A percentile compares a stretch with the other conserved stretches of the same genome.
Conservation (phyloP, 192 early-diverging fungal genomes). For the Gryganskiella cystojenkinii region DNA sequence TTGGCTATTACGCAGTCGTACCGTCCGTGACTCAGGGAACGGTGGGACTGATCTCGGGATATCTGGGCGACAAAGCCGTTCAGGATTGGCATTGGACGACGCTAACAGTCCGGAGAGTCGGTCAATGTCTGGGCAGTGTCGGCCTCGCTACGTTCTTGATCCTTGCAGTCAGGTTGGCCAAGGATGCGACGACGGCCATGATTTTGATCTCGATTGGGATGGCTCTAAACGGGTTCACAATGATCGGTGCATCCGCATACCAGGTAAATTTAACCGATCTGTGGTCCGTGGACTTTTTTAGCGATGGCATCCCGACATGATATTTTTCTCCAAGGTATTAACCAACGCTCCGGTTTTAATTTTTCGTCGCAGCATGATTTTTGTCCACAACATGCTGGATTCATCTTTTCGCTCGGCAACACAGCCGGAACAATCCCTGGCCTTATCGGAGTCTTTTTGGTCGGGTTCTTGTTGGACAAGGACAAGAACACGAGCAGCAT, state of each 20-base stretch:
- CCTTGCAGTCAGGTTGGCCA: constrained; percentile 31
- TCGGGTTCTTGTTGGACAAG: constrained; percentile 37
- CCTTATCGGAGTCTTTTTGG: constrained; percentile 38
- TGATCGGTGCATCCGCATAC: constrained; percentile 44
- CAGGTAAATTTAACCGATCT: constrained; percentile 24
- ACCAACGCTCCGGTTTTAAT: neutral
- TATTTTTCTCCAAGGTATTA: neutral
- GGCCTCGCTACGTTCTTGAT: constrained; percentile 37
- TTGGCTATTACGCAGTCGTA: constrained; percentile 50
- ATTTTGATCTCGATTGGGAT: constrained; percentile 39
- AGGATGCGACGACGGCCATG: constrained; percentile 27
- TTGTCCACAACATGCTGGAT: constrained; percentile 52
- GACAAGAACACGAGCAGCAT: neutral
- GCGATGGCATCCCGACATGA: neutral
- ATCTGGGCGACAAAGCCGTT: constrained; percentile 44
- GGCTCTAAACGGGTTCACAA: constrained; percentile 45
- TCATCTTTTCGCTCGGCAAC: constrained; percentile 53
- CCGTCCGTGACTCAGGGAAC: constrained; percentile 41
- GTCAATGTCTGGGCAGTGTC: constrained; percentile 41
- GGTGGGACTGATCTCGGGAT: constrained; percentile 38
- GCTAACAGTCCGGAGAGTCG: constrained; percentile 22
- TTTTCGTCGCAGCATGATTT: constrained; percentile 47
- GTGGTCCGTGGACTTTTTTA: constrained; percentile 3
- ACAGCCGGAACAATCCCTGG: constrained; percentile 50
- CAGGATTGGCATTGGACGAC: constrained; percentile 24